Evolutionary conservation across 2,329 filamentous ascomycete genomes (phyloP).

Genomic region (Fusarium brevicatenulatum): DNA sequence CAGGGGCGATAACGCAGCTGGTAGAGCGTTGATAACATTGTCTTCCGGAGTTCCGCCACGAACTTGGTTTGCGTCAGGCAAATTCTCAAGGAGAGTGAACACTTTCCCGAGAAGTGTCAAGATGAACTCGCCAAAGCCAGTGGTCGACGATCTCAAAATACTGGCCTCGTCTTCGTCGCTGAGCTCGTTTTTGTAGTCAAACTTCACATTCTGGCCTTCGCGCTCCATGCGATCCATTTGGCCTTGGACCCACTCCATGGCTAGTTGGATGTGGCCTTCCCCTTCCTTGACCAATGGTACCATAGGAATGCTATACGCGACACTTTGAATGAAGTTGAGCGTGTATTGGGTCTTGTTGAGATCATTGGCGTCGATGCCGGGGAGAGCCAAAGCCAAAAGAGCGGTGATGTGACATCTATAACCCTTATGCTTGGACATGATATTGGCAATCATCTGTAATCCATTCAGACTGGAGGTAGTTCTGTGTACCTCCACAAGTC

Average conservation of each 20-base stretch:
- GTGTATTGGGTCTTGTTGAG: slow-evolving; percentile 96
- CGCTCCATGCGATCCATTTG: slow-evolving; percentile 95
- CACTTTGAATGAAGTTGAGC: slow-evolving; percentile 92
- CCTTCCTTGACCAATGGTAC: slow-evolving; percentile 72
- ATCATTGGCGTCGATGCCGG: slow-evolving; percentile 97
- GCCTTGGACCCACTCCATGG: slow-evolving; percentile 91
- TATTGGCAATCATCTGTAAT: slow-evolving; percentile 88
- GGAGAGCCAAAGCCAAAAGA: slow-evolving; percentile 88
- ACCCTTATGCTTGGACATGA: slow-evolving; percentile 94
- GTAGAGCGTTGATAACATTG: slow-evolving; percentile 94
- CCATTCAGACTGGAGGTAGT: slow-evolving; percentile 94
- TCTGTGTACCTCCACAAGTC: slow-evolving; percentile 94
- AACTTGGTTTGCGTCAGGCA: slow-evolving; percentile 89
- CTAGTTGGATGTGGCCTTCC: slow-evolving; percentile 74
- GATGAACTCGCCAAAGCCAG: slow-evolving; percentile 92
- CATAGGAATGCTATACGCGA: slow-evolving; percentile 96
- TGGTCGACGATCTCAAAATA: slow-evolving; percentile 92
- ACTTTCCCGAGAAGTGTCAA: slow-evolving; percentile 91
- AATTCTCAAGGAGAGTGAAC: slow-evolving; percentile 93
- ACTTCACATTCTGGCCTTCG: slow-evolving; percentile 83
- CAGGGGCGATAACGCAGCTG: slow-evolving; percentile 88
- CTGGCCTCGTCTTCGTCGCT: slow-evolving; percentile 86
- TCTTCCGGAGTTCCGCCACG: slow-evolving; percentile 94
- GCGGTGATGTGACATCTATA: slow-evolving; percentile 96
- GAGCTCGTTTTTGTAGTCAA: slow-evolving; percentile 86